Evolutionary conservation across 495 filamentous ascomycete genomes (phyloP).

Genomic region (Xylaria nigripes): DNA sequence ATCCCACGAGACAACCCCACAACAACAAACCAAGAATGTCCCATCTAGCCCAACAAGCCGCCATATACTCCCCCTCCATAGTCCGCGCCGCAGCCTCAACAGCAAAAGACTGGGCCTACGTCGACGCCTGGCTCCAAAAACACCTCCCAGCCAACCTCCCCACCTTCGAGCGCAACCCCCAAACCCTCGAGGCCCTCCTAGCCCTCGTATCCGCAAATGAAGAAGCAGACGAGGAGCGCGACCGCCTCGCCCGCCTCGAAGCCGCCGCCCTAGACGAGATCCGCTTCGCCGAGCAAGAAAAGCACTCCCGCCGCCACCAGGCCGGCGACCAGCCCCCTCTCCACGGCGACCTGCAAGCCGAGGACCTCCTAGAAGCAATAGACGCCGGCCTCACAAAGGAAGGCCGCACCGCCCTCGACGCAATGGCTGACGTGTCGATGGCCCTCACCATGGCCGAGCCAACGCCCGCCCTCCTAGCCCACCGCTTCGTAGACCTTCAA

Average conservation of each 20-base stretch:
- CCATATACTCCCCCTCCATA: constrained; percentile 65
- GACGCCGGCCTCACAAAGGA: constrained; percentile 37
- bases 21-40: constrained; percentile 31
- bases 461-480: constrained; percentile 20
- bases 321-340: not conserved
- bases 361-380: constrained; percentile 26
- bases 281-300: constrained; percentile 37
- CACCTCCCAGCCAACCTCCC: constrained; percentile 23
- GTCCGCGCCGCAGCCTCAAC: constrained; percentile 54
- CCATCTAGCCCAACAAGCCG: constrained; percentile 42
- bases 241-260: constrained; percentile 53
- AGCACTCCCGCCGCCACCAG: constrained; percentile 16
- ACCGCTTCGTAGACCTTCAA: constrained; percentile 32
- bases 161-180: constrained; percentile 78
- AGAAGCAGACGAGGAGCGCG: constrained; percentile 66
- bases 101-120: constrained; percentile 80
- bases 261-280: constrained; percentile 47
- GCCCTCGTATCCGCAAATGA: constrained; percentile 72
- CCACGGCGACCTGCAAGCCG: constrained; percentile 11
- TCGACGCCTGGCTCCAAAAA: constrained; percentile 80
- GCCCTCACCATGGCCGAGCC: constrained; percentile 24
- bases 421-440: constrained; percentile 33
- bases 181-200: constrained; percentile 70
- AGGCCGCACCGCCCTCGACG: constrained; percentile 33
- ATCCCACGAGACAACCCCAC: not conserved